Conservation (phyloP, 352 stramenopile species). For the Phytophthora pluvialis region DNA sequence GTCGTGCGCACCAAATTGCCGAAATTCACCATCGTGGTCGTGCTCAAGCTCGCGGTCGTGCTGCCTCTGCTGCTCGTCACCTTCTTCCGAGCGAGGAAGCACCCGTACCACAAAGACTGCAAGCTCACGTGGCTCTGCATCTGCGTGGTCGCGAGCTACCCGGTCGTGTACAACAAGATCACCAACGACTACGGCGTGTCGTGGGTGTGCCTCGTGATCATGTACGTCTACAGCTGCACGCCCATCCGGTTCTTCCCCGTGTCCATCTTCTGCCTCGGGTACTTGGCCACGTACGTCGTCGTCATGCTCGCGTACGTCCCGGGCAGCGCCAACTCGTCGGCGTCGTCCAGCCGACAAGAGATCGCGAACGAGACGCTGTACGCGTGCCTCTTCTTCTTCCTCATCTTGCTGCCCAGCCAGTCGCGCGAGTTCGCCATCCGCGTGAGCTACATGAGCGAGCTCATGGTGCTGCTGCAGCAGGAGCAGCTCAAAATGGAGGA, state of each 20-base stretch:
- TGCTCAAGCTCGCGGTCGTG: conserved; percentile 68
- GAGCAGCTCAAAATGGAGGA: conserved; percentile 86
- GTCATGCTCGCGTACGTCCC: conserved; percentile 77
- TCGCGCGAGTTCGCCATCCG: conserved; percentile 83
- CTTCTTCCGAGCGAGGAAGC: conserved; percentile 69
- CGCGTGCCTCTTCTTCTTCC: conserved; percentile 78
- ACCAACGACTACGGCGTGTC: conserved; percentile 85
- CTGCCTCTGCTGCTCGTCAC: conserved; percentile 68
- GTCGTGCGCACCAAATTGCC: conserved; percentile 42
- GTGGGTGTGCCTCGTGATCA: conserved; percentile 84
- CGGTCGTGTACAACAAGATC: conserved; percentile 84
- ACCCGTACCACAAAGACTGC: conserved; percentile 64
- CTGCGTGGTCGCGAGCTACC: conserved; percentile 63
- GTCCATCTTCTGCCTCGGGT: conserved; percentile 69
- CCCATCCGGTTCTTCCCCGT: conserved; percentile 84
- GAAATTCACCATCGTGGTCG: conserved; percentile 74
- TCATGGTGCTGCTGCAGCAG: conserved; percentile 84
- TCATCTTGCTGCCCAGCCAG: conserved; percentile 82
- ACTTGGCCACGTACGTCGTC: conserved; percentile 72
- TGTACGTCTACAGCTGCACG: conserved; percentile 87
- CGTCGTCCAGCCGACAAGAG: conserved; percentile 36
- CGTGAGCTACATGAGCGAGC: conserved; percentile 86
- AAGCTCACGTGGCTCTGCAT: conserved; percentile 80
- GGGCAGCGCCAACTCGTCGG: conserved; percentile 28
- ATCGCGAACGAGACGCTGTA: conserved; percentile 84